phyloP scores from a whole-genome alignment of 1,284 basidiomycete species.

The Anthracocystis setariae region DNA sequence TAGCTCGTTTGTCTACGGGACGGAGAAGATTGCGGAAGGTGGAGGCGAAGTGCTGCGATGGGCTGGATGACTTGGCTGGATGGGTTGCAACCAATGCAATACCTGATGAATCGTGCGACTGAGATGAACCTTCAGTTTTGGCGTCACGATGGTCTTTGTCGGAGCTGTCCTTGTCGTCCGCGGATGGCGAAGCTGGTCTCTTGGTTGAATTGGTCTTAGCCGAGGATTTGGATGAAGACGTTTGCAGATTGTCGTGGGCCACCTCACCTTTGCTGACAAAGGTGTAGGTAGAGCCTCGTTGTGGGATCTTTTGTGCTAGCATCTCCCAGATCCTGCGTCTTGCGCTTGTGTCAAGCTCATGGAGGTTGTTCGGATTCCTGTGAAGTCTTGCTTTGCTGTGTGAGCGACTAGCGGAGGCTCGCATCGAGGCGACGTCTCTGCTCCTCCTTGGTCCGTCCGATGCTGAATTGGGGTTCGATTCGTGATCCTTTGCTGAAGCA shows the following conservation, averaged over 20 bases:
- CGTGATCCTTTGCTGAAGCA: conserved; percentile 1
- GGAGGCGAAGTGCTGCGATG: conserved; percentile 38
- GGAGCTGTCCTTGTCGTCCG: neutral
- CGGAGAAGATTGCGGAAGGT: conserved; percentile 43
- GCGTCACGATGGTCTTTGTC: neutral
- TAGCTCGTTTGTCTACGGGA: conserved; percentile 37
- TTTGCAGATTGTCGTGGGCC: conserved; percentile 38
- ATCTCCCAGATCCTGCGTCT: conserved; percentile 49
- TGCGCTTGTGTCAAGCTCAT: conserved; percentile 41
- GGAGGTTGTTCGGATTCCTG: conserved; percentile 15
- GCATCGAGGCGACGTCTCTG: conserved; percentile 8
- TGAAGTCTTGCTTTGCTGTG: conserved; percentile 32
- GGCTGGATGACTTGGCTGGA: conserved; percentile 9
- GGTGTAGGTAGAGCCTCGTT: conserved; percentile 49
- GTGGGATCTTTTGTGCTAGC: conserved; percentile 43
- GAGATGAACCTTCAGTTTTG: conserved; percentile 3
- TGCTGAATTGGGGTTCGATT: neutral
- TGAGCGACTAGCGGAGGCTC: conserved; percentile 15
- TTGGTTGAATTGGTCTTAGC: conserved; percentile 11
- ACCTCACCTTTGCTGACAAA: conserved; percentile 51
- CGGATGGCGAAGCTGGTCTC: conserved; percentile 6
- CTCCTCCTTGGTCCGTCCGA: conserved; percentile 14
- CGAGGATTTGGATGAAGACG: conserved; percentile 19
- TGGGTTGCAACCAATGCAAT: conserved; percentile 2
- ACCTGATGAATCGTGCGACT: neutral